Percentiles rank a stretch among this genome's conserved stretches.
Evolutionary conservation across 768 basidiomycete genomes (phyloP).

Genomic region (Boletus speciosus): DNA sequence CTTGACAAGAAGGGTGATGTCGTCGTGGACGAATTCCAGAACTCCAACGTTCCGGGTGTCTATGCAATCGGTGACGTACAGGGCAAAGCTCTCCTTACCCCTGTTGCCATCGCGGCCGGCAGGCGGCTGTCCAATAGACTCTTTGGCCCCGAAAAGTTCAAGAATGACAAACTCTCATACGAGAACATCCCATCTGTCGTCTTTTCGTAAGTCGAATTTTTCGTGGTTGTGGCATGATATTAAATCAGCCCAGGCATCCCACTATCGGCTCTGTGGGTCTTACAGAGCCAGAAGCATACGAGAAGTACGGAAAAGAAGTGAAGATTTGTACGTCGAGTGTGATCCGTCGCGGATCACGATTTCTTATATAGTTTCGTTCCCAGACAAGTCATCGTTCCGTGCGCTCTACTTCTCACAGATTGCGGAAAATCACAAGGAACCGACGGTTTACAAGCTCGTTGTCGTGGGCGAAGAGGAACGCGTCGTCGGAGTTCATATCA

Average conservation of each 20-base stretch:
- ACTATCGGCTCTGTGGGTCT: conserved; percentile 94
- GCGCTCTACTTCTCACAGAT: conserved; percentile 93
- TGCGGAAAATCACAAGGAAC: conserved; percentile 87
- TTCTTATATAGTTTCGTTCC: neutral
- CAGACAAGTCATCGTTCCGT: conserved; percentile 78
- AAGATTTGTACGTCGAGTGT: conserved; percentile 75
- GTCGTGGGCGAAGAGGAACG: conserved; percentile 86
- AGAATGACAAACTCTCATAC: conserved; percentile 84
- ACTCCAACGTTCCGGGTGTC: conserved; percentile 65
- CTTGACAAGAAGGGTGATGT: conserved; percentile 78
- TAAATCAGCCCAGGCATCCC: conserved; percentile 63
- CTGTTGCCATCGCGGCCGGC: conserved; percentile 96
- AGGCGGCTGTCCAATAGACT: conserved; percentile 84
- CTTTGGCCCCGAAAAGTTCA: conserved; percentile 84
- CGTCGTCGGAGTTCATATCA: conserved; percentile 93
- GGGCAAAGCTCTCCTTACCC: conserved; percentile 91
- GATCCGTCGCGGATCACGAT: neutral
- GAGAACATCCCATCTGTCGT: conserved; percentile 92
- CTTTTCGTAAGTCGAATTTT: conserved; percentile 71
- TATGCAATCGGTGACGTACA: conserved; percentile 89
- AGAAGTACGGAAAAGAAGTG: conserved; percentile 83
- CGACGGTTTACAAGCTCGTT: conserved; percentile 90
- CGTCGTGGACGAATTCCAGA: conserved; percentile 89
- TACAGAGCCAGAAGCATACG: conserved; percentile 85
- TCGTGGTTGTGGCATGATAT: conserved; percentile 2